These are phyloP conservation scores for Agrostemma githago DNA, from an alignment of 148 eudicot genomes.

Conservation along the genomic window DNA sequence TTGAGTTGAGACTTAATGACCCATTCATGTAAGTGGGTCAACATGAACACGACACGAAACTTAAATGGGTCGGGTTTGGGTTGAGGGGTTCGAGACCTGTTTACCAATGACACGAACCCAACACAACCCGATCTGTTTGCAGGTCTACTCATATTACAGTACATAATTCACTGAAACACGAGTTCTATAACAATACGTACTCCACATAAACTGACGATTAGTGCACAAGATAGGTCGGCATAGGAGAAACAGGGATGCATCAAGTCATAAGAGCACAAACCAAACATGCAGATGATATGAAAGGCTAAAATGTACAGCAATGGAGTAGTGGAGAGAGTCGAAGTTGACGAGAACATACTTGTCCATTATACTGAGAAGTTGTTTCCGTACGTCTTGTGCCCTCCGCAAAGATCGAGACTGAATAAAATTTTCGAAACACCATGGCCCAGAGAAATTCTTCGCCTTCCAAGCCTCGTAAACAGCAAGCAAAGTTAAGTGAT, in stretches of 20 bases:
- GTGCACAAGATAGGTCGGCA: not conserved
- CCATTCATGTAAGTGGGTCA: no score
- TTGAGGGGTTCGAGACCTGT: no score
- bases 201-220: not conserved
- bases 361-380: constrained; percentile 93
- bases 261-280: not conserved
- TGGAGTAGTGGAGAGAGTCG: not conserved
- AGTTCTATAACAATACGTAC: not conserved
- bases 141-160: not conserved
- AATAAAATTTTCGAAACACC: constrained; percentile 95
- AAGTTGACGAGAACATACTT: constrained; percentile 38
- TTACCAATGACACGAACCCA: no score
- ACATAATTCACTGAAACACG: not conserved
- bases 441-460: constrained; percentile 83
- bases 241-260: not conserved
- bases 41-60: no score
- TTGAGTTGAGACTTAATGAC: no score
- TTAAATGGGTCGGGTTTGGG: no score
- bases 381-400: constrained; percentile 96
- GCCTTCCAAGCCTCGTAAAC: constrained; percentile 99
- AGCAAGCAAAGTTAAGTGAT: constrained; percentile 90
- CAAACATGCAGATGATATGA: not conserved
- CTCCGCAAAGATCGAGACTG: constrained; percentile 93
- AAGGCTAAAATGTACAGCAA: not conserved
- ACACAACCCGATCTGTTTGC: no score